Evolutionary conservation across 1,284 basidiomycete species (phyloP).

Genomic region (Cryptococcus deneoformans): DNA sequence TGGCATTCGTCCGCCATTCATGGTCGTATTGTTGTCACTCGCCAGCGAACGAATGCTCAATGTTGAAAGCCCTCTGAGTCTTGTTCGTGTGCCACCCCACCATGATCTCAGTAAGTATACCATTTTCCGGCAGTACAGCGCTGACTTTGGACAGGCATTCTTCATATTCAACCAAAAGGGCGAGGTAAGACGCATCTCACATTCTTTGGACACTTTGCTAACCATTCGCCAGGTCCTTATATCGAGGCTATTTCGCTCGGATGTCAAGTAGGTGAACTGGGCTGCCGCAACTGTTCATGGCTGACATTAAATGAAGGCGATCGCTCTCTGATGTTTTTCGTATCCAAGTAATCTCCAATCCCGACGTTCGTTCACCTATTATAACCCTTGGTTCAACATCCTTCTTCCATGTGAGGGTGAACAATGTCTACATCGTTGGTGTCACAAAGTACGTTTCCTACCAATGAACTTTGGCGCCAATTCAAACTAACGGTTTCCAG

Average conservation of each 20-base stretch:
- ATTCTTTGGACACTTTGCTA: not conserved
- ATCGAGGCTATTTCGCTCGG: constrained; percentile 85
- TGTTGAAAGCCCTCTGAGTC: too few species aligned
- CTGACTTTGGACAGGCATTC: constrained; percentile 65
- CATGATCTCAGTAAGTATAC: constrained; percentile 40
- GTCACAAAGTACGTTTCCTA: constrained; percentile 75
- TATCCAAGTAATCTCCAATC: constrained; percentile 97
- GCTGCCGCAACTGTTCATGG: constrained; percentile 1
- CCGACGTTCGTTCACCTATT: constrained; percentile 93
- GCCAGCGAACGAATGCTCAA: too few species aligned
- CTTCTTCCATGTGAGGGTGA: constrained; percentile 94
- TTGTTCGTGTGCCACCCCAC: not conserved
- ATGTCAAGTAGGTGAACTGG: constrained; percentile 72
- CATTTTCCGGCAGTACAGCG: not conserved
- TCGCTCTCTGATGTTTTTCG: constrained; percentile 97
- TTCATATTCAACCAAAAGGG: constrained; percentile 99
- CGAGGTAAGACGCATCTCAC: constrained; percentile 60
- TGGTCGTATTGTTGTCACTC: too few species aligned
- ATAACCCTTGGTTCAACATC: constrained; percentile 96
- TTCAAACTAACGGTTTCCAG: constrained; percentile 48
- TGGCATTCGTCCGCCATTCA: not conserved
- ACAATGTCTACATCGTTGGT: constrained; percentile 91
- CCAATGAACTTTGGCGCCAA: not conserved
- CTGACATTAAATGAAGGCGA: constrained; percentile 59
- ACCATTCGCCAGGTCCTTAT: constrained; percentile 72